A percentile compares a stretch with the other conserved stretches of the same genome.
Evolutionary conservation across 257 asterid genomes (phyloP).

Genomic region (Striga asiatica): DNA sequence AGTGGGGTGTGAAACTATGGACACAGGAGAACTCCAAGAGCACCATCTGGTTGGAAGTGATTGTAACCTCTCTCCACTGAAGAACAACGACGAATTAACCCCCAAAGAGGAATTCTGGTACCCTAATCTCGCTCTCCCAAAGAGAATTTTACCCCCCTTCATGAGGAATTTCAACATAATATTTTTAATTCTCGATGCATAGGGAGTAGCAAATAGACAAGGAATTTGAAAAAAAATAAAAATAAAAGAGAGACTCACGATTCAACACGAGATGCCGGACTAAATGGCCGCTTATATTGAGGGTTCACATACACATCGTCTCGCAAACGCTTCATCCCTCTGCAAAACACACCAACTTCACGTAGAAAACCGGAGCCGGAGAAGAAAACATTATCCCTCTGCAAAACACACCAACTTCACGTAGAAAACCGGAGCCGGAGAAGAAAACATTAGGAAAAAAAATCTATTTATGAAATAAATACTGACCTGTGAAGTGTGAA

Average conservation of each 20-base stretch:
- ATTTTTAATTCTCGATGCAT: not conserved
- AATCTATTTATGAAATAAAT: not conserved
- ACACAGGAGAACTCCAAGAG: no score
- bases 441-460: not conserved
- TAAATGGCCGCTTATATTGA: constrained; percentile 55
- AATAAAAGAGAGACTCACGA: constrained; percentile 27
- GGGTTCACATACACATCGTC: constrained; percentile 58
- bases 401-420: constrained; percentile 21
- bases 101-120: no score
- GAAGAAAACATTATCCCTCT: constrained; percentile 27
- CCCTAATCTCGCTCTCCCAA: no score
- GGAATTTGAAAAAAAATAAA: no score
- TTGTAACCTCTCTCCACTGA: no score
- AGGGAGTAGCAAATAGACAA: no score
- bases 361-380: constrained; percentile 11
- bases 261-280: constrained; percentile 44
- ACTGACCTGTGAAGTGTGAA: constrained; percentile 22
- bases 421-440: constrained; percentile 10
- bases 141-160: no score
- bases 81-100: no score
- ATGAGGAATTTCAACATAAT: no score
- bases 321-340: constrained; percentile 75
- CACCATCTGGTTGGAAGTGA: no score
- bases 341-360: constrained; percentile 22
- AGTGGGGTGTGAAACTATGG: no score